Base-by-base conservation (phyloP, 352 stramenopile genomes). In the Globisporangium splendens region DNA sequence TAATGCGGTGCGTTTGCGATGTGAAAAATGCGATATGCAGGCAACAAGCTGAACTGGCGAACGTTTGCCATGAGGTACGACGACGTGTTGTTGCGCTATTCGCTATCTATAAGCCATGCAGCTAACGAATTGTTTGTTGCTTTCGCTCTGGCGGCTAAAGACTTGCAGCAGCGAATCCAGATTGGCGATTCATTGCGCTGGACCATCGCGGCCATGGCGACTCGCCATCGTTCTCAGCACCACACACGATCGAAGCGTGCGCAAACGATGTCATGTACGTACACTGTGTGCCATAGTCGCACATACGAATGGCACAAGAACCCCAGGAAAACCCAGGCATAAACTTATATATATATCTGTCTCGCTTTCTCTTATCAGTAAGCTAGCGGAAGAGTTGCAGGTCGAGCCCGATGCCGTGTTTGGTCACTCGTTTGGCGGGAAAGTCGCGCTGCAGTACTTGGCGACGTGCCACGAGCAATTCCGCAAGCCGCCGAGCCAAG, bases 11-110 rank as follows among this genome's bases (percentile, higher is more conserved):
- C 18, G 20, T 2, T 28, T 18, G 47, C 38, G n/a, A 4, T 20
- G 24, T 47, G 50, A 31, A 31, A 31, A 31, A 31, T 21, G 17
- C 49, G 35, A 46, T 22, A 38, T 14, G 14, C 54, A 93, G 83
- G 83, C 53, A 93, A 93, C 65, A 93, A 93, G 54, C 70, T 90
- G 51, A 93, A 93, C 47, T 93, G 83, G 83, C 73, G 80, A 49
- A 93, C 83, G 44, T 93, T 93, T 63, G 87, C 78, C 28, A 79
- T 83, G 38, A 86, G 79, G 79, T 85, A 66, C 21, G 15, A 21
- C 10, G 31, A 6, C 22, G n/a, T 50, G 17, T 24, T 20, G 20
- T 5, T 21, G 41, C 13, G 21, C 50, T 18, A 33, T 52, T 44
- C 17, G 24, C 35, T 38, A 18, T 47, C 7, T 35, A n/a, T n/a